Percentiles rank a stretch among this genome's conserved stretches.
These are phyloP conservation scores for Aureobasidium sp. DNA, from an alignment of 2,329 filamentous ascomycete species.

Conservation along the genomic window DNA sequence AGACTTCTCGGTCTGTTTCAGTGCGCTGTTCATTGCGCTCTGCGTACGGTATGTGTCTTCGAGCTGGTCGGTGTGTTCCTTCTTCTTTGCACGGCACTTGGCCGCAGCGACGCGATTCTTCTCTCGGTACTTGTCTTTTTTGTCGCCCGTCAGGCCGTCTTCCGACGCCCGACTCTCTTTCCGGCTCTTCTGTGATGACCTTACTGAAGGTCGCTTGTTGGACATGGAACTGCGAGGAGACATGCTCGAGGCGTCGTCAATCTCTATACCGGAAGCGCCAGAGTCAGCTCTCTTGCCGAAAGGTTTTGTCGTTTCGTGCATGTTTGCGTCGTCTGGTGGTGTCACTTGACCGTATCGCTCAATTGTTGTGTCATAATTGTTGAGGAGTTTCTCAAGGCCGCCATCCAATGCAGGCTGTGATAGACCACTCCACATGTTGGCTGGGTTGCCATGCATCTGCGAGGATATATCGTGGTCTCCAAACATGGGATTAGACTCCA, in stretches of 20 bases:
- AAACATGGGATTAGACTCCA: background rate
- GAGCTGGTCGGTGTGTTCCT: slow-evolving; percentile 48
- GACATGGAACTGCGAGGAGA: background rate
- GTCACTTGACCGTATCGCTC: slow-evolving; percentile 33
- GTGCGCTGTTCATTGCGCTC: slow-evolving; percentile 26
- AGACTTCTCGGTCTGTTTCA: slow-evolving; percentile 28
- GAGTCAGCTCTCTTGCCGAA: slow-evolving; percentile 3
- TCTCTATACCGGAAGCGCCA: background rate
- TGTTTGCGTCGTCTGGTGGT: slow-evolving; percentile 27
- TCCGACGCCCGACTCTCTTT: slow-evolving; percentile 21
- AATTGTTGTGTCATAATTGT: background rate
- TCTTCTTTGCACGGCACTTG: slow-evolving; percentile 67
- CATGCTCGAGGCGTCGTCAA: background rate
- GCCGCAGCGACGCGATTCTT: slow-evolving; percentile 66
- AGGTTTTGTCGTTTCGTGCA: background rate
- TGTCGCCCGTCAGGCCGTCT: slow-evolving; percentile 26
- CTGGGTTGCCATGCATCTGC: background rate
- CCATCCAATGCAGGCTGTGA: background rate
- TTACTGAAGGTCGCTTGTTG: background rate
- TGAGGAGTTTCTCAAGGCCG: slow-evolving; percentile 2
- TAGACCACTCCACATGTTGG: background rate
- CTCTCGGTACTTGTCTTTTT: slow-evolving; percentile 55
- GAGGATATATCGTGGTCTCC: background rate
- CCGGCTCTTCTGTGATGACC: background rate
- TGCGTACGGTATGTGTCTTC: slow-evolving; percentile 40